Evolutionary conservation across 108 stramenopile species (phyloP), one percentile per base, ranked within the genome.

Genomic region (Cyclostephanos invisitatus): DNA sequence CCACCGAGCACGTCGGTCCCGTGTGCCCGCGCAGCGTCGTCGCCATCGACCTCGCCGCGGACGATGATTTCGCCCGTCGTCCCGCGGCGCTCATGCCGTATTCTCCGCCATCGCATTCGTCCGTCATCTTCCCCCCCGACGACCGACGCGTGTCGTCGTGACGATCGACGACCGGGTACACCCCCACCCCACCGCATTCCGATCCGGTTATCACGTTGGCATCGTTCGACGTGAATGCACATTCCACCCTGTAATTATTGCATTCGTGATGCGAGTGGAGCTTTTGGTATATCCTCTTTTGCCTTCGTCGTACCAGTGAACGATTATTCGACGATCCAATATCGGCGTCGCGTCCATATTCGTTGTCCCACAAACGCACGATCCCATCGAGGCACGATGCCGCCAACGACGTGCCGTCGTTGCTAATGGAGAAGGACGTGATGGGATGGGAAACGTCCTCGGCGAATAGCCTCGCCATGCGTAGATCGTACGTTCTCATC

Each of bases 371-470:
- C 25, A 94, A 40, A 14, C 90, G 90, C 68, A 94, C 91, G 15
- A 82, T 77, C 4, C 88, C 88, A 75, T 94, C 90, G 67, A 91
- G 73, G 67, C 93, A 91, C 11, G 86, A 86, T 21, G 89, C 78
- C 25, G 79, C 89, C 17, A 87, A 56, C 8, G 83, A 90, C 47
- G 77, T 47, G 8, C 85, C 85, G 51, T 91, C 90, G 42, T 76
- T 67, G 0, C 89, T 82, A 2, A 67, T 51, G 22, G 85, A 73
- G 75, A 91, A 84, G 37, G 84, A 80, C 14, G 88, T 86, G 28
- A 94, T 87, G 32, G 89, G 75, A 42, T 78, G 72, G 2, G 70
- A 75, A 54, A 83, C 66, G 35, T 89, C 83, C 70, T 91, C 88
- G 7, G 65, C 70, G 6, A 72, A 60, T 24, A 94, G 27, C 17